Percentiles rank a stretch among this genome's conserved stretches.
Evolutionary conservation across 257 asterid species (phyloP).

Genomic region (Parsonsia alboflavescens): DNA sequence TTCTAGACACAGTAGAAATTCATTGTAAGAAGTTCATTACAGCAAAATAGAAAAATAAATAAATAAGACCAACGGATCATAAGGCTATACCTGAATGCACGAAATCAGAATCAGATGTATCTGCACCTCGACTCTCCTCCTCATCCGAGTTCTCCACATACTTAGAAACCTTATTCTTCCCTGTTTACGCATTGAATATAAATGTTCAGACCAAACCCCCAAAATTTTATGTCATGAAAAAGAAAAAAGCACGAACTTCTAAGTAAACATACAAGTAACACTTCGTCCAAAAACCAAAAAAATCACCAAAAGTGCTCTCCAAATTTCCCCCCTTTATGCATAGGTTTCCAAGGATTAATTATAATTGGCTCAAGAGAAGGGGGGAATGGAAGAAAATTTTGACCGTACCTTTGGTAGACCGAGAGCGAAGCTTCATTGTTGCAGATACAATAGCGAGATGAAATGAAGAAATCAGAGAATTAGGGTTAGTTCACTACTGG

Average conservation of each 20-base stretch:
- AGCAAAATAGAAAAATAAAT: no score
- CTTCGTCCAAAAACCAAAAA: background rate
- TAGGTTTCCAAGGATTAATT: background rate
- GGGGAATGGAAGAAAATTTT: background rate
- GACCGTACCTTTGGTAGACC: conserved; percentile 11
- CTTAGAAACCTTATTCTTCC: conserved; percentile 3
- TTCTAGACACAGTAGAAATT: background rate
- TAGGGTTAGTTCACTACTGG: background rate
- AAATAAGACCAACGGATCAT: background rate
- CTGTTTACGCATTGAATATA: conserved; percentile 2
- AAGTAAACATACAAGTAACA: background rate
- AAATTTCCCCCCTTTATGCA: background rate
- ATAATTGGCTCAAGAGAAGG: background rate
- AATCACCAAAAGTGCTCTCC: background rate
- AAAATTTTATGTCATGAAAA: background rate
- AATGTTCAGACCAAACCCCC: background rate
- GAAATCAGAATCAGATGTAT: conserved; percentile 13
- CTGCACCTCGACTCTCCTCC: background rate
- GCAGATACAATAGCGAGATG: background rate
- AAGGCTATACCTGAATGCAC: background rate
- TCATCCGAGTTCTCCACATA: background rate
- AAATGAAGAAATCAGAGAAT: background rate
- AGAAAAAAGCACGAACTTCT: background rate
- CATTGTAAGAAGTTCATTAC: background rate
- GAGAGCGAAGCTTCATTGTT: conserved; percentile 17